Percentiles rank a stretch among this genome's conserved stretches.
Conservation (phyloP, 768 basidiomycete genomes). For the Rhodocollybia butyracea region DNA sequence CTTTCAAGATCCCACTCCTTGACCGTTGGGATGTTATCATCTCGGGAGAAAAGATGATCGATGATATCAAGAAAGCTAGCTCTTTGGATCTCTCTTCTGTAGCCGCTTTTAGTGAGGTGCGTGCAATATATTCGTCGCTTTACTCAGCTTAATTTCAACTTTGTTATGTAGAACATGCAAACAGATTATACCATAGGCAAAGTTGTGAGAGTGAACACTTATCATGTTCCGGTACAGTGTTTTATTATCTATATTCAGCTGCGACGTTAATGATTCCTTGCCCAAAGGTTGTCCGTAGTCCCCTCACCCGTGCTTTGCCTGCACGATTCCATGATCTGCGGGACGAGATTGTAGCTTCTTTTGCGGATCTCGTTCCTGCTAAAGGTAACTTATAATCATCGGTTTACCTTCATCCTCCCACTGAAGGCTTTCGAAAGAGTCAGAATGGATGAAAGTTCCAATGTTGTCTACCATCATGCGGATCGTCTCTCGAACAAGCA, state of each 20-base stretch:
- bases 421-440: neutral
- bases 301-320: constrained; percentile 10
- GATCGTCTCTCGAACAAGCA: constrained; percentile 10
- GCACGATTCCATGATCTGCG: constrained; percentile 5
- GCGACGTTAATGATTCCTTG: no score
- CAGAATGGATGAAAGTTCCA: constrained; percentile 10
- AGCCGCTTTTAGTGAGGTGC: constrained; percentile 3
- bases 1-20: constrained; percentile 21
- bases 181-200: constrained; percentile 3
- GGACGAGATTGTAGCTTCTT: constrained; percentile 10
- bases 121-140: neutral
- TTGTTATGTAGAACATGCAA: constrained; percentile 2
- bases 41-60: constrained; percentile 25
- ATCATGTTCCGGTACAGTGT: no score
- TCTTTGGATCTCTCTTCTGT: constrained; percentile 25
- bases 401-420: neutral
- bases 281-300: constrained; percentile 1
- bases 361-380: constrained; percentile 8
- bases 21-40: constrained; percentile 29
- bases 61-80: constrained; percentile 30
- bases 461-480: constrained; percentile 5
- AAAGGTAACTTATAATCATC: neutral
- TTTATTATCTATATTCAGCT: no score
- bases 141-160: neutral
- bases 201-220: neutral